Evolutionary conservation across 768 basidiomycete genomes (phyloP).

Genomic region (Suillus occidentalis): DNA sequence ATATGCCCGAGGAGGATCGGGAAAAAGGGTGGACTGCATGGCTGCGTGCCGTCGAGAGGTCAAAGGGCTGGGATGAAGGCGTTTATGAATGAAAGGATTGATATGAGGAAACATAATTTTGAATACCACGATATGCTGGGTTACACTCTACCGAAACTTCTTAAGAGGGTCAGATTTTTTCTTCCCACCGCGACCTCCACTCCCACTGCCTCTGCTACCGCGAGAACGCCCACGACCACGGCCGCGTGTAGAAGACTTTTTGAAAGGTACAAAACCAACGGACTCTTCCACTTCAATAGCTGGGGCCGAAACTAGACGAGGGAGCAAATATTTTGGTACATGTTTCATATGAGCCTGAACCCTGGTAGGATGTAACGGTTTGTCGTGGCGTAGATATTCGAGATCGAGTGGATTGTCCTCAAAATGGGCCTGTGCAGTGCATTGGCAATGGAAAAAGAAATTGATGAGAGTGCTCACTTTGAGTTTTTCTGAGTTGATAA

Average conservation of each 20-base stretch:
- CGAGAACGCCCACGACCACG: conserved; percentile 49
- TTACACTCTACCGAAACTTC: conserved; percentile 52
- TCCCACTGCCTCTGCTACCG: conserved; percentile 38
- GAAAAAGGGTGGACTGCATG: conserved; percentile 74
- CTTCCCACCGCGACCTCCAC: conserved; percentile 53
- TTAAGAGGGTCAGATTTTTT: conserved; percentile 85
- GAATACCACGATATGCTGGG: not conserved
- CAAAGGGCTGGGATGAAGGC: conserved; percentile 77
- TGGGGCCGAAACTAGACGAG: conserved; percentile 56
- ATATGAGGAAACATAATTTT: not conserved
- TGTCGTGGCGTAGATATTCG: conserved; percentile 91
- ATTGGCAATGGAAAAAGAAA: conserved; percentile 3
- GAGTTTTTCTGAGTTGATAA: conserved; percentile 93
- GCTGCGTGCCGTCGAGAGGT: conserved; percentile 86
- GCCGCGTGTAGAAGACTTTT: conserved; percentile 47
- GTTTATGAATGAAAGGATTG: conserved; percentile 26
- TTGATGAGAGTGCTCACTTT: conserved; percentile 57
- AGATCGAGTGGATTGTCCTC: conserved; percentile 95
- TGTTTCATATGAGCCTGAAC: conserved; percentile 95
- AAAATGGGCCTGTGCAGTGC: conserved; percentile 77
- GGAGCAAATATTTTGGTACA: conserved; percentile 89
- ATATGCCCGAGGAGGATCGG: conserved; percentile 50
- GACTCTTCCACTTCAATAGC: conserved; percentile 43
- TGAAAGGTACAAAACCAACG: conserved; percentile 73
- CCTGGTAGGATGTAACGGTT: conserved; percentile 86